Percentiles rank a stretch among this genome's conserved stretches.
Conservation (phyloP, 2,329 filamentous ascomycete genomes). For the Cladosporium sp. region DNA sequence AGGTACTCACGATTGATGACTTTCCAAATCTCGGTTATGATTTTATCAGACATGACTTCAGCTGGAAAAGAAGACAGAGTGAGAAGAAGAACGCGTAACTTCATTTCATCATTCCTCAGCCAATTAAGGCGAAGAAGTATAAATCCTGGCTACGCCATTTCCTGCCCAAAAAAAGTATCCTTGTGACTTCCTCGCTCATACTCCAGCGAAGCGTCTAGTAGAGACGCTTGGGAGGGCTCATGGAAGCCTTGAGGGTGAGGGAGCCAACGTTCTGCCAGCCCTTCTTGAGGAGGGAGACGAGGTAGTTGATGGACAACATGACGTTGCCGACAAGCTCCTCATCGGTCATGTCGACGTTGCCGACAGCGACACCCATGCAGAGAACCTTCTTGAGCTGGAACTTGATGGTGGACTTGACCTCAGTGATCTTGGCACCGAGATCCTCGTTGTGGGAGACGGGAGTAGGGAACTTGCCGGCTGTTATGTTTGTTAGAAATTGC, state of each 20-base stretch:
- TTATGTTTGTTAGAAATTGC: constrained; percentile 28
- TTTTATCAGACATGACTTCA: no score
- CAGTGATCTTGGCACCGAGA: constrained; percentile 89
- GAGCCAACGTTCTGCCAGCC: constrained; percentile 99
- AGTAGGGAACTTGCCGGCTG: constrained; percentile 99
- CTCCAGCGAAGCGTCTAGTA: constrained; percentile 61
- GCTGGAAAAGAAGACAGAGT: no score
- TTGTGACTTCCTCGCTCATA: constrained; percentile 9
- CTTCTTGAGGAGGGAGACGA: constrained; percentile 99
- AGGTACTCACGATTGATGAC: no score
- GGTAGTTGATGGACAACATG: constrained; percentile 99
- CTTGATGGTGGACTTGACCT: constrained; percentile 99
- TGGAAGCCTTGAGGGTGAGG: constrained; percentile 99
- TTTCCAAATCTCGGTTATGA: no score
- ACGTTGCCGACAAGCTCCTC: constrained; percentile 98
- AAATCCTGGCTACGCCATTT: constrained; percentile 25
- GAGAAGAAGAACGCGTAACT: constrained; percentile 9
- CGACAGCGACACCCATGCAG: constrained; percentile 98
- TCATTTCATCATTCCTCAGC: constrained; percentile 19
- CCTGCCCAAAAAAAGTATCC: constrained; percentile 8
- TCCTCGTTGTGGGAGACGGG: constrained; percentile 97
- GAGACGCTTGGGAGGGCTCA: constrained; percentile 96
- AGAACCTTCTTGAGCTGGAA: constrained; percentile 99
- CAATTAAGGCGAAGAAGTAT: constrained; percentile 29
- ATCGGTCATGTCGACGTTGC: constrained; percentile 95